Percentiles rank a stretch among this genome's conserved stretches.
Conservation (phyloP, 139 green algal species). For the Chlamydomonas sphaeroides region DNA sequence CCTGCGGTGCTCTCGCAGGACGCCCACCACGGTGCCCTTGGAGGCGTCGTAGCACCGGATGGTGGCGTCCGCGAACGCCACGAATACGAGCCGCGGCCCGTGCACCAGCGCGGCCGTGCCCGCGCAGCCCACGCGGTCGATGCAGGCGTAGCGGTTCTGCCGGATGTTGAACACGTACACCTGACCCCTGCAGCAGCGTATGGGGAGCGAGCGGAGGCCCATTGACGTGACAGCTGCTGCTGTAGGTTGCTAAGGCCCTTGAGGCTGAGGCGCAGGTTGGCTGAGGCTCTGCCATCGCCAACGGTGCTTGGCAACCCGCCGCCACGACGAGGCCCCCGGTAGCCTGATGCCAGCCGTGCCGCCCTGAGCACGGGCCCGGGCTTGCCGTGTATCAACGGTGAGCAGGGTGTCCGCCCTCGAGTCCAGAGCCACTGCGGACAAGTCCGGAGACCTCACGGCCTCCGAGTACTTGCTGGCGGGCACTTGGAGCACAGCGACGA, state of each 20-base stretch:
- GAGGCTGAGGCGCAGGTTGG: too few relatives aligned
- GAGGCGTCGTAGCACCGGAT: conserved; percentile 49
- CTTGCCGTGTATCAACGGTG: neutral
- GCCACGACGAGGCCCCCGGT: too few relatives aligned
- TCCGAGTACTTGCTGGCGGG: conserved; percentile 30
- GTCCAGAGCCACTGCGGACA: conserved; percentile 27
- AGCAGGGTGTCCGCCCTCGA: conserved; percentile 13
- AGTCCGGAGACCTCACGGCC: neutral
- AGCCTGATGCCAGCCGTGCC: too few relatives aligned
- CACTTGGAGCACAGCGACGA: conserved; percentile 37
- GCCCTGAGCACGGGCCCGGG: too few relatives aligned
- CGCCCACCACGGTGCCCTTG: conserved; percentile 26
- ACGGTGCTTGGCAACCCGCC: too few relatives aligned
- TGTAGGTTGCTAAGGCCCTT: too few relatives aligned
- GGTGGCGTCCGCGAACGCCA: conserved; percentile 46
- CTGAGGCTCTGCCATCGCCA: too few relatives aligned
- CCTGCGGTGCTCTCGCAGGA: conserved; percentile 49
- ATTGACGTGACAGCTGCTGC: too few relatives aligned
- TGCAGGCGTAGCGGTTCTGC: conserved; percentile 21
- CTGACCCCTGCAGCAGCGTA: too few relatives aligned
- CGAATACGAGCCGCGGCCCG: conserved; percentile 21
- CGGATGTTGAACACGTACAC: conserved; percentile 33
- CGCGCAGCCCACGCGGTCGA: conserved; percentile 35
- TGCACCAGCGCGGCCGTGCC: conserved; percentile 34
- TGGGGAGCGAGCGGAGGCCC: too few relatives aligned